A percentile compares a stretch with the other conserved stretches of the same genome.
Evolutionary conservation across 768 basidiomycete genomes (phyloP).

Genomic region (Rhodotorula graminis): DNA sequence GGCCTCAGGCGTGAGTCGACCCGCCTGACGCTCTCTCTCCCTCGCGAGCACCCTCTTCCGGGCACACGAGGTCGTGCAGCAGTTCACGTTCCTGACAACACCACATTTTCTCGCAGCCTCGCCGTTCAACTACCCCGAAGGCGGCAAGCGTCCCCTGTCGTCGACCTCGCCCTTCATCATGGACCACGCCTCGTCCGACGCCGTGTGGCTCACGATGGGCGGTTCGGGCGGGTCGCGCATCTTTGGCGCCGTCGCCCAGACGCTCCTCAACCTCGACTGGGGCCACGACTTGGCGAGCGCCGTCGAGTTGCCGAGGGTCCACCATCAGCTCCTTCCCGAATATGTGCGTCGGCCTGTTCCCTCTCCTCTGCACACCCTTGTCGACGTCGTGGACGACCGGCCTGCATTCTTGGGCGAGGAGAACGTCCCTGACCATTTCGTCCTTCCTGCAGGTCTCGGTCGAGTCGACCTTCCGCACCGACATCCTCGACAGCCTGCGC

Average conservation of each 20-base stretch:
- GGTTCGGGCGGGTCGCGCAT: constrained; percentile 86
- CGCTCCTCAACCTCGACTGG: constrained; percentile 66
- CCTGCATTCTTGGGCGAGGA: too few relatives aligned
- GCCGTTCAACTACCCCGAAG: constrained; percentile 70
- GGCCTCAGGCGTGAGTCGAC: constrained; percentile 67
- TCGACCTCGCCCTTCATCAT: constrained; percentile 77
- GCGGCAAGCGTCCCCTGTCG: constrained; percentile 83
- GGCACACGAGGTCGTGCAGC: too few relatives aligned
- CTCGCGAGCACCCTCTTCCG: too few relatives aligned
- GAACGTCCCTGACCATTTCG: not conserved
- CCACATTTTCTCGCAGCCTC: too few relatives aligned
- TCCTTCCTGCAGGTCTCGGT: constrained; percentile 50
- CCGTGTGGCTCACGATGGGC: constrained; percentile 69
- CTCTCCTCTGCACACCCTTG: too few relatives aligned
- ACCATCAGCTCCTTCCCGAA: constrained; percentile 76
- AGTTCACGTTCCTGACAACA: too few relatives aligned
- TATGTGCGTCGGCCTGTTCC: constrained; percentile 39
- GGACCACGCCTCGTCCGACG: constrained; percentile 58
- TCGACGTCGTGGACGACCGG: too few relatives aligned
- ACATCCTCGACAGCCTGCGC: constrained; percentile 58
- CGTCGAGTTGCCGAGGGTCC: constrained; percentile 78
- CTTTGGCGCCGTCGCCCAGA: constrained; percentile 72
- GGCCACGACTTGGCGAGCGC: constrained; percentile 73
- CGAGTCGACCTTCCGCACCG: constrained; percentile 59
- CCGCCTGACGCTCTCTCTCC: not conserved